Evolutionary conservation across 2,329 filamentous ascomycete genomes (phyloP), one percentile per base, ranked within the genome.

Genomic region (Penicillium palitans): DNA sequence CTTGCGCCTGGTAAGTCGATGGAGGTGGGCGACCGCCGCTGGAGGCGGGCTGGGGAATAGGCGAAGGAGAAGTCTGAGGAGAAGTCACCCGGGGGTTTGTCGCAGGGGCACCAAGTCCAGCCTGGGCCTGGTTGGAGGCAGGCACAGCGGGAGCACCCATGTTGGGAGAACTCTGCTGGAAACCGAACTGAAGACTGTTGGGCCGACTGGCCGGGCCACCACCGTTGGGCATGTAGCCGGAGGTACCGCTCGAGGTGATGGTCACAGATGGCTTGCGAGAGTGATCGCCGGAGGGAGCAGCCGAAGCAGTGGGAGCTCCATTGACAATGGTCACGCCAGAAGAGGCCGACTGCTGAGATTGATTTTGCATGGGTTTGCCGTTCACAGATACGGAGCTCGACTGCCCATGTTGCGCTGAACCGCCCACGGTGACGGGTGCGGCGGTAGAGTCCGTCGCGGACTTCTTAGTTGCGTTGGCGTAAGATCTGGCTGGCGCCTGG

Each of bases 211-310:
- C 84, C 56, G 84, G 83, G 57, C 86, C 89, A 68, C 91, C 91
- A 68, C 91, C 91, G 81, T 96, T 96, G 68, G 88, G 83, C 61
- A 87, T 85, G 74, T 87, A 90, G 72, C 87, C 87, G 67, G 84
- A 90, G 56, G 90, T 85, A 67, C 89, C 90, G 72, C 90, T 90
- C 68, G 91, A 88, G 75, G 86, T 92, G 81, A 97, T 96, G 70
- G 93, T 96, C 70, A 96, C 89, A 19, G 93, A 96, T 64, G 87
- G 87, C 79, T 96, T 96, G 74, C 91, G 87, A 72, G 82, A 84
- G 80, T 98, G 93, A 68, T 91, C 88, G 67, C 81, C 81, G 66
- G 50, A 52, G 21, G 50, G 25, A 35, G 80, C 79, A 66, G 71
- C 66, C 50, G 76, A 70, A 47, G 74, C 70, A 41, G 75, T 73